phyloP scores from a whole-genome alignment of 208 protist genomes.

The Willaertia magna region DNA sequence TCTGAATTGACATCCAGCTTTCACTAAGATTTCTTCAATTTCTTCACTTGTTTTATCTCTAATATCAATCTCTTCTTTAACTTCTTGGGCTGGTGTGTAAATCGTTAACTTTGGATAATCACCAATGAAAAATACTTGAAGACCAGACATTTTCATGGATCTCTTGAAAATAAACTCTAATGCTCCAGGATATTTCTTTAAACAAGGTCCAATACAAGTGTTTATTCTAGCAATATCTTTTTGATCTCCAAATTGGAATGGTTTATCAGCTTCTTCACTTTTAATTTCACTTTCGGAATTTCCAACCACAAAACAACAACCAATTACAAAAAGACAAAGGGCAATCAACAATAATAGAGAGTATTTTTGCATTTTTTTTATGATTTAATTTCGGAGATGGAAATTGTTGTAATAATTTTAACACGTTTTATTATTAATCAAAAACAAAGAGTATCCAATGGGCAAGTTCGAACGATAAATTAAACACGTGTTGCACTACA shows the following conservation, averaged over 20 bases:
- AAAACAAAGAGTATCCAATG: too few relatives aligned
- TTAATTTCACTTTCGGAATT: neutral
- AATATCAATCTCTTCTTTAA: neutral
- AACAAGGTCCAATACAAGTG: neutral
- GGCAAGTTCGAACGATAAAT: too few relatives aligned
- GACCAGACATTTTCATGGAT: neutral
- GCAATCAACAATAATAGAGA: too few relatives aligned
- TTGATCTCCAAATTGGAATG: neutral
- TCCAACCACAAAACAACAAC: neutral
- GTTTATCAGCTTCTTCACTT: neutral
- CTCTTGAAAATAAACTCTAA: neutral
- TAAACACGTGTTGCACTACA: too few relatives aligned
- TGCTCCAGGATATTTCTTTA: neutral
- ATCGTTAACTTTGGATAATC: neutral
- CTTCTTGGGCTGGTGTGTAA: neutral
- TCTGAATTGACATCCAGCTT: neutral
- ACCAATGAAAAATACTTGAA: neutral
- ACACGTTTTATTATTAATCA: too few relatives aligned
- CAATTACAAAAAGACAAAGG: too few relatives aligned
- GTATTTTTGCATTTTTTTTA: too few relatives aligned
- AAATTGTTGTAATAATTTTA: too few relatives aligned
- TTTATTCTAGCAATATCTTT: neutral
- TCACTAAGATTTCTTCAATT: neutral
- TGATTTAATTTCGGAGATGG: too few relatives aligned
- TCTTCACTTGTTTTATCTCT: neutral